Base-by-base conservation (phyloP, 768 basidiomycete species). In the Agaricus blazei region DNA sequence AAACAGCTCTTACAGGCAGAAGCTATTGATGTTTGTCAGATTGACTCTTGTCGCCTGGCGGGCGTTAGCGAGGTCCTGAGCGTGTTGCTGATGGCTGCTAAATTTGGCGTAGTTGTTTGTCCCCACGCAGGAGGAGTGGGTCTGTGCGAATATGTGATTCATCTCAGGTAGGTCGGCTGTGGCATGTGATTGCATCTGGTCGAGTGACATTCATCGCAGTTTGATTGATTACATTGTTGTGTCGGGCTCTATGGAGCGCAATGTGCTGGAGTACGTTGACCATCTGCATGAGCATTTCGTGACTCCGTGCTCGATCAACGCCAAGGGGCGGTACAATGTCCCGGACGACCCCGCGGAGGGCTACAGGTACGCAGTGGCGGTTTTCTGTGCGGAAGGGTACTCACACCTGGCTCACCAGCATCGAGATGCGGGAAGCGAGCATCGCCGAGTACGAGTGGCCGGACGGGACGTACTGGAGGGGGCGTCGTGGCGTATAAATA, bases 111-210 rank as follows among this genome's bases (percentile, higher is more conserved):
- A 31, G 84, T 88, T 3, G 90, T 94, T 12, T 93, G 91, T 65
- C 95, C 95, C 9, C 95, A 98, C 67, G 94, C 95, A 0, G 95
- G 95, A 38, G 95, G 95, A 59, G 91, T 97, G 40, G 93, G 93
- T 6, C 75, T 96, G 31, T 95, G 94, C 66, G 92, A 96, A 75
- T 90, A 93, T 70, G 91, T 90, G 47, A 91, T 93, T 61, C 89
- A 90, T 63, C 70, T 90, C 48, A 87, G 86, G 87, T 81, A 60
- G 28, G 71, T 58, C 26, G 9, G 24, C 26, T 31, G 12, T 52
- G 41, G 19, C 14, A 36, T 23, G 34, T 38, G 38, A n/a, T 36
- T 44, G 14, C 29, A 14, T 38, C 24, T 41, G 19, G 19, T 19
- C 19, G 36, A 40, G 27, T 38, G 45, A 11, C 27, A 14, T 26